phyloP scores from a whole-genome alignment of 148 eudicot genomes.

The Rhododendron henanense region DNA sequence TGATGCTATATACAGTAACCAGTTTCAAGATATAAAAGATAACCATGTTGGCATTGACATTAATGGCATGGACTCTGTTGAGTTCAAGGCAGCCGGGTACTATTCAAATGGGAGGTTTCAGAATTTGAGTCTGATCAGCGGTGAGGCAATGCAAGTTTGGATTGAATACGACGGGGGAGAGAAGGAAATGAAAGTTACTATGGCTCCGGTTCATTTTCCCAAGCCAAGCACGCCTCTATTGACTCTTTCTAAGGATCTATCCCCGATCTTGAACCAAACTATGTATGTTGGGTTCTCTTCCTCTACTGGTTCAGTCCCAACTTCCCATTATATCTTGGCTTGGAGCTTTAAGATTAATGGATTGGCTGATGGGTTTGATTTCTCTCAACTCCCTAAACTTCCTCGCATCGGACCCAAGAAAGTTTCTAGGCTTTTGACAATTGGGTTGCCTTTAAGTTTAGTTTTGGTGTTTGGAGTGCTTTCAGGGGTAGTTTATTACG shows the following conservation, averaged over 20 bases:
- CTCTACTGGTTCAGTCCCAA: slow-evolving; percentile 20
- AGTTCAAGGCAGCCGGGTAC: slow-evolving; percentile 33
- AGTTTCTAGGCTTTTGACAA: slow-evolving; percentile 9
- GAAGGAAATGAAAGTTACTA: slow-evolving; percentile 32
- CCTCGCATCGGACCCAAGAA: slow-evolving; percentile 18
- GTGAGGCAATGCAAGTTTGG: slow-evolving; percentile 45
- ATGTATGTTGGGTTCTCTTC: slow-evolving; percentile 41
- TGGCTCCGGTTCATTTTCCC: slow-evolving; percentile 28
- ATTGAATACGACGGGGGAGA: slow-evolving; percentile 33
- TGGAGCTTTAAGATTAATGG: slow-evolving; percentile 33
- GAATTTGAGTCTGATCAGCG: slow-evolving; percentile 29
- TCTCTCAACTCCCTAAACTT: slow-evolving; percentile 30
- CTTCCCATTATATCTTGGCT: slow-evolving; percentile 21
- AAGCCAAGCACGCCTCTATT: slow-evolving; percentile 38
- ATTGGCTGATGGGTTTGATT: slow-evolving; percentile 12
- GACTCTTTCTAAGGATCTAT: slow-evolving; percentile 26
- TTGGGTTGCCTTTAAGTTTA: slow-evolving; percentile 11
- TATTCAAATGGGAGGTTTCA: slow-evolving; percentile 15
- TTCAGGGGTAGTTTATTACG: slow-evolving; percentile 1
- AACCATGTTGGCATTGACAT: slow-evolving; percentile 52
- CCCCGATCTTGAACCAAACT: slow-evolving; percentile 20
- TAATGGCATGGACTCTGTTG: slow-evolving; percentile 25
- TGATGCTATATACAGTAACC: slow-evolving; percentile 28
- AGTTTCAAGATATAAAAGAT: slow-evolving; percentile 30
- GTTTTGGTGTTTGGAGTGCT: not conserved